Base-by-base conservation (phyloP, 1,284 basidiomycete species). In the Anthracocystis setariae region DNA sequence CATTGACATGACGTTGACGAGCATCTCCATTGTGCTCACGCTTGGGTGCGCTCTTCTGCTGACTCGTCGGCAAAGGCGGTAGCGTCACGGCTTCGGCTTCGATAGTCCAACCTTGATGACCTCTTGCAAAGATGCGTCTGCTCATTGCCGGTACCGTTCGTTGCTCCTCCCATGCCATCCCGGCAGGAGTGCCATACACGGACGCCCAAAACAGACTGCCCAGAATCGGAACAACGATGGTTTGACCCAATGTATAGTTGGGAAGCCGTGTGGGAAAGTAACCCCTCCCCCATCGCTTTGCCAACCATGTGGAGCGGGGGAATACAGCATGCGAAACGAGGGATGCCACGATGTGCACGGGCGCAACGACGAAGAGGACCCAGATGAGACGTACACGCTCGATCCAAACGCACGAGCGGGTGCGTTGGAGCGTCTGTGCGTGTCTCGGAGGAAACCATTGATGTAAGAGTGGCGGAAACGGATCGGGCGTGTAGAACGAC, bases 81-180 rank as follows among this genome's bases (percentile, higher is more conserved):
- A 68, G 46, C 3, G 45, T 56, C 5, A 68, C 59, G 23, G 40
- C 40, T 38, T 68, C 65, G 12, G 65, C 65, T 25, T 62, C 65
- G 13, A 68, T 68, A 29, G 45, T 46, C 65, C 65, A 68, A 21
- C 65, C 65, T 13, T 68, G 53, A 40, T 68, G 58, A 4, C 58
- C 58, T 5, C 54, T 37, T 2, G 58, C 59, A 17, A 68, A 68
- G 23, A 68, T 12, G 49, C 58, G 49, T 27, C 35, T 48, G 50
- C 59, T 68, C 18, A 42, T 35, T 32, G n/a, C 20, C 3, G 59
- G 65, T 8, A 68, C 23, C 37, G 58, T 59, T 1, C 53, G 39
- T 42, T 62, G 50, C 27, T 68, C 65, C 18, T 39, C 25, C 55
- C 58, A 55, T 2, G 35, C 55, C 46, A 58, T 56, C 21, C 53